Conservation (phyloP, 495 filamentous ascomycete genomes). For the Neurospora intermedia region DNA sequence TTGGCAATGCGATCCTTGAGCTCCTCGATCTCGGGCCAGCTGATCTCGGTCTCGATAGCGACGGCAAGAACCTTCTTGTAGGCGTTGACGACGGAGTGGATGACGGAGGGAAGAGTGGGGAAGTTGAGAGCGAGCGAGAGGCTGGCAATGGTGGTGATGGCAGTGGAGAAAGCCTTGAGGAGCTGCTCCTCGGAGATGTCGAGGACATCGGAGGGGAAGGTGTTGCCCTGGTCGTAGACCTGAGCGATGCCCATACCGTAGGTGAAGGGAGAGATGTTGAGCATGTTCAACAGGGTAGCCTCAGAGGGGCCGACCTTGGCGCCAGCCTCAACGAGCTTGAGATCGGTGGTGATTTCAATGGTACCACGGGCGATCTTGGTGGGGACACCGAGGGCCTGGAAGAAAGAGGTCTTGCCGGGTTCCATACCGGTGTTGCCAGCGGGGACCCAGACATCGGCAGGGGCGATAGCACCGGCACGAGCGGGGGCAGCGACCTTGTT, state of each 20-base stretch:
- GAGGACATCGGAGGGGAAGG: constrained; percentile 70
- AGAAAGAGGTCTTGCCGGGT: constrained; percentile 99
- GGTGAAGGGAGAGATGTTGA: constrained; percentile 99
- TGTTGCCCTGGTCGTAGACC: constrained; percentile 94
- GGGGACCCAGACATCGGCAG: constrained; percentile 80
- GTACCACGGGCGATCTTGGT: constrained; percentile 99
- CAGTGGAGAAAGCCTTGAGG: constrained; percentile 67
- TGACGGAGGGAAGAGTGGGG: constrained; percentile 92
- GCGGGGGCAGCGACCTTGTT: constrained; percentile 97
- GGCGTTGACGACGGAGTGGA: constrained; percentile 87
- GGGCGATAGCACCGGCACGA: constrained; percentile 91
- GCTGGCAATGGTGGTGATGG: constrained; percentile 76
- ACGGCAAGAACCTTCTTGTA: constrained; percentile 97
- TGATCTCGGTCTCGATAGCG: constrained; percentile 81
- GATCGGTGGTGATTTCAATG: constrained; percentile 97
- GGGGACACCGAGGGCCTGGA: constrained; percentile 99
- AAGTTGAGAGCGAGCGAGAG: constrained; percentile 86
- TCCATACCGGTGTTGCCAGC: constrained; percentile 99
- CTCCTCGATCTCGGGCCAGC: constrained; percentile 91
- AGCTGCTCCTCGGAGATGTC: constrained; percentile 92
- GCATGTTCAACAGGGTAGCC: constrained; percentile 96
- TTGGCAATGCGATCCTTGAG: constrained; percentile 99
- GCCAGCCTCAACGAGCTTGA: constrained; percentile 92
- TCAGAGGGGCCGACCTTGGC: constrained; percentile 96
- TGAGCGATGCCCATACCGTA: constrained; percentile 95